These are phyloP conservation scores for Giardia muris DNA, from an alignment of 208 protist genomes.

Conservation along the genomic window DNA sequence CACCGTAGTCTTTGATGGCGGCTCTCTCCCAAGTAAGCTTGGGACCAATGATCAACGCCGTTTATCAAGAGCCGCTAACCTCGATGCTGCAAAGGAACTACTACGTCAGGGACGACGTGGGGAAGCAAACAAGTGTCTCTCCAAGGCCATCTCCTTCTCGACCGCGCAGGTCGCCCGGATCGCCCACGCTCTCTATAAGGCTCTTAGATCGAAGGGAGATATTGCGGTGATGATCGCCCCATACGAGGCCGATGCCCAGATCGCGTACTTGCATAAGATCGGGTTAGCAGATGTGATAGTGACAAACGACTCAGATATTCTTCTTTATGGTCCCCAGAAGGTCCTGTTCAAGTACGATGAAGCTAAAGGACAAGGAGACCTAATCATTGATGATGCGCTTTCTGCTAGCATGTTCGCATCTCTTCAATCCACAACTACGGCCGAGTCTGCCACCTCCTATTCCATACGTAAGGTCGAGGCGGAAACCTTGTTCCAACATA, in stretches of 20 bases:
- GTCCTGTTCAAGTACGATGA: neutral
- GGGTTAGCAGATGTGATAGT: conserved; percentile 10
- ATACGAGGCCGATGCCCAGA: conserved; percentile 16
- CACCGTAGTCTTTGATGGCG: conserved; percentile 26
- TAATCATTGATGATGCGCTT: neutral
- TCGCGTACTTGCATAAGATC: conserved; percentile 11
- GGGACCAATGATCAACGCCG: neutral
- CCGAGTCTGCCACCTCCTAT: too few species aligned
- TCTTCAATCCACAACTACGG: too few species aligned
- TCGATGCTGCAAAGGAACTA: neutral
- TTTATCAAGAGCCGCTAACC: neutral
- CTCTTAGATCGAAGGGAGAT: neutral
- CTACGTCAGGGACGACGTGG: neutral
- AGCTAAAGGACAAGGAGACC: neutral
- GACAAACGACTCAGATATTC: conserved; percentile 23
- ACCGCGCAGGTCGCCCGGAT: neutral
- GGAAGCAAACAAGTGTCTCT: neutral
- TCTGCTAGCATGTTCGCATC: neutral
- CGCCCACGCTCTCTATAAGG: neutral
- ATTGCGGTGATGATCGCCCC: neutral
- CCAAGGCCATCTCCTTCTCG: neutral
- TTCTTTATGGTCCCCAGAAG: neutral
- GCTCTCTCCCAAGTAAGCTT: neutral
- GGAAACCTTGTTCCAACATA: too few species aligned
- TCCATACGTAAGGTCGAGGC: too few species aligned